These are phyloP conservation scores for Turnera subulata DNA, from an alignment of 345 rosid genomes.

Conservation along the genomic window DNA sequence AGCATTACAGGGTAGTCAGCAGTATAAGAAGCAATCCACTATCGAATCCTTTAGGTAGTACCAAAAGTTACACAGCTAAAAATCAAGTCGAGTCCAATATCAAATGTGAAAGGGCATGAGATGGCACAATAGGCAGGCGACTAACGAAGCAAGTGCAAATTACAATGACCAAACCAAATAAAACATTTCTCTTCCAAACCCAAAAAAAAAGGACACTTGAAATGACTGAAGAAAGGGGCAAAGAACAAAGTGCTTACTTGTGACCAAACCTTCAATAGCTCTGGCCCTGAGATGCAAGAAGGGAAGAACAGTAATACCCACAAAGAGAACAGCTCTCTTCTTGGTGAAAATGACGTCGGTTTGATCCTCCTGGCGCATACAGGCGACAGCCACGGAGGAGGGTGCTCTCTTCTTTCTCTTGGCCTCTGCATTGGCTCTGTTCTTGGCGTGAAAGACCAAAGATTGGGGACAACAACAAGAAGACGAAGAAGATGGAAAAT, in stretches of 20 bases:
- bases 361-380: slow-evolving; percentile 30
- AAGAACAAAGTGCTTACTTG: slow-evolving; percentile 29
- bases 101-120: too few species aligned
- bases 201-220: neutral
- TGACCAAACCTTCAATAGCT: slow-evolving; percentile 32
- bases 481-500: slow-evolving; percentile 24
- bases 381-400: slow-evolving; percentile 26
- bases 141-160: too few species aligned
- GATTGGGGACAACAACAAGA: slow-evolving; percentile 33
- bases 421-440: slow-evolving; percentile 21
- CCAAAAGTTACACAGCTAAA: too few species aligned
- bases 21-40: too few species aligned
- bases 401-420: slow-evolving; percentile 32
- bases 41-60: too few species aligned
- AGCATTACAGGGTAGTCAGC: too few species aligned
- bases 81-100: too few species aligned
- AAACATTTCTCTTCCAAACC: too few species aligned
- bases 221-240: neutral
- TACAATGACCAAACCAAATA: too few species aligned
- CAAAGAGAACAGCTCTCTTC: slow-evolving; percentile 53
- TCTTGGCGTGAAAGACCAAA: slow-evolving; percentile 18
- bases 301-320: slow-evolving; percentile 72
- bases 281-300: slow-evolving; percentile 44
- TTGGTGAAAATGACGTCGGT: slow-evolving; percentile 25
- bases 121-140: too few species aligned